Evolutionary conservation across 192 early-diverging fungal genomes (phyloP), one percentile per base, ranked within the genome.

Genomic region (Backusella macrospora): DNA sequence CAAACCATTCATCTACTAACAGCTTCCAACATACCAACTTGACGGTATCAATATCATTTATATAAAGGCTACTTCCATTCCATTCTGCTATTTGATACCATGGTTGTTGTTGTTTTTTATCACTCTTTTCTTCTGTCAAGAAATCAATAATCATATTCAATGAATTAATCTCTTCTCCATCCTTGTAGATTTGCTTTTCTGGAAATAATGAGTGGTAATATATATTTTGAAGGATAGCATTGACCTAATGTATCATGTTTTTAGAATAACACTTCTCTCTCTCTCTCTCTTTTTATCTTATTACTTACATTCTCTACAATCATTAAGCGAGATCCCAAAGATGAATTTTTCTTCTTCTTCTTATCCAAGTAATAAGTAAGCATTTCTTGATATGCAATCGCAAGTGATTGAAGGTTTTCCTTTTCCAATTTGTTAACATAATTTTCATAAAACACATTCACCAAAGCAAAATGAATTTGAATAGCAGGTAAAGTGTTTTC

Each of bases 1-100:
- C 84, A n/a, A 87, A 72, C 86, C 86, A 87, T 62, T 87, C 84
- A 69, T 83, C 83, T 0, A 78, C 69, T 12, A 85, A 73, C n/a
- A 87, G 66, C 68, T 87, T 82, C 83, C 84, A 87, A 49, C 78
- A 80, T 3, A 81, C 86, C 13, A 84, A 72, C 42, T 72, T 47
- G 5, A 73, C 47, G 15, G 39, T 68, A 37, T 73, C 7, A 3
- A 21, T 39, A 37, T 29, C 45, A 5, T 62, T 44, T 4, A 78
- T n/a, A 39, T 68, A 34, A 6, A 70, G 29, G 6, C 47, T 15
- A 38, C 26, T 37, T 26, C 76, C 76, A 70, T 73, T 45, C 76
- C 76, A 78, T 23, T 0, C 16, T 44, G 42, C 21, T 39, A 23
- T n/a, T 47, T 43, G 15, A 13, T 62, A 21, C 67, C 49, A 70